Evolutionary conservation across 2,329 filamentous ascomycete genomes (phyloP), one percentile per base, ranked within the genome.

Genomic region (Acarospora socialis): DNA sequence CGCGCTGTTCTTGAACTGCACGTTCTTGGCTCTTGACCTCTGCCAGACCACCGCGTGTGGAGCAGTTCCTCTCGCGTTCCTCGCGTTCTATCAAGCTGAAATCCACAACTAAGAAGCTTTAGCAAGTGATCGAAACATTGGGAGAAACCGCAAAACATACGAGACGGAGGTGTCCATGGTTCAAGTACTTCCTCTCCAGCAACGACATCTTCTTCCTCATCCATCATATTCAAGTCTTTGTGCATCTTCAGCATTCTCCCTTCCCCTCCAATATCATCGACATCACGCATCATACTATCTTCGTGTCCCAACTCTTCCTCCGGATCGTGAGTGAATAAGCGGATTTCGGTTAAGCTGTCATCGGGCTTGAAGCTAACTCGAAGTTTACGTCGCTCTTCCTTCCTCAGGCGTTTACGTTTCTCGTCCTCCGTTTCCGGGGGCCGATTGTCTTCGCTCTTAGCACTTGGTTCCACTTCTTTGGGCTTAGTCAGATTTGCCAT

Each of bases 351-450:
- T 8, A 77, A 57, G 17, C 60, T 56, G 12, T 65, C 59, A 39
- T 72, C 70, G 0, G 65, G 60, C 38, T 70, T 73, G 61, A 71
- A 77, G 5, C 57, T 61, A 4, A 77, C 73, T 13, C 70, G 67
- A 19, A 77, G 49, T 41, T 69, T 71, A 22, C 70, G 63, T 21
- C 73, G 63, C 29, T 63, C 60, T 46, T 77, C 73, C 42, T 75
- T 77, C 6, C 69, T 62, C 2, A 74, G 49, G 16, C 73, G 63
- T 49, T 68, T 74, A 13, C 60, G 48, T 32, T 62, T 70, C 45
- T 75, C 64, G 46, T 75, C 71, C 30, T 66, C 57, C 0, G 69
- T 75, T 48, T 77, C 73, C 0, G 64, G 62, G 1, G 68, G 63
- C 4, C 51, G 47, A 19, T 68, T 59, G 35, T 69, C 67, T 19